Evolutionary conservation across 805 yeast genomes (phyloP).

Genomic region (Metschnikowia lochheadii): DNA sequence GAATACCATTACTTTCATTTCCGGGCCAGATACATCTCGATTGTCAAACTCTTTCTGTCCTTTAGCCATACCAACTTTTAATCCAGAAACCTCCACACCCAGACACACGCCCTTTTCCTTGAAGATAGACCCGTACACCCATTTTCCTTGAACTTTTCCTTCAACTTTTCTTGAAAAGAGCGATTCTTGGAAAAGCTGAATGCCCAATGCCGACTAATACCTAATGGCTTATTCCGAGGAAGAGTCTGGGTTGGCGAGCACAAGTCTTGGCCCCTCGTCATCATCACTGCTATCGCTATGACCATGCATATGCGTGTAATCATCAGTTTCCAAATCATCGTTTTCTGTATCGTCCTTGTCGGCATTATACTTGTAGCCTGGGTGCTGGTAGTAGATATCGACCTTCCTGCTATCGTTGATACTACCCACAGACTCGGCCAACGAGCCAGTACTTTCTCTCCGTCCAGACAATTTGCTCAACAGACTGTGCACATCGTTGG

Average conservation of each 20-base stretch:
- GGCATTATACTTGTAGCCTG: slow-evolving; percentile 27
- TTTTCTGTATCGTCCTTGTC: slow-evolving; percentile 18
- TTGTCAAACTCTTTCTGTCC: too few relatives aligned
- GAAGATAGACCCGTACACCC: too few relatives aligned
- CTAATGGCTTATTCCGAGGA: slow-evolving; percentile 27
- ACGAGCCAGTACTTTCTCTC: slow-evolving; percentile 21
- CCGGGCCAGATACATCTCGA: too few relatives aligned
- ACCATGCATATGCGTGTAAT: slow-evolving; percentile 7
- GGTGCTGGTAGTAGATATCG: slow-evolving; percentile 40
- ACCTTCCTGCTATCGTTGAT: slow-evolving; percentile 22
- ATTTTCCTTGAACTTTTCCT: too few relatives aligned
- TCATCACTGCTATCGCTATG: slow-evolving; percentile 19
- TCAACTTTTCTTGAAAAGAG: too few relatives aligned
- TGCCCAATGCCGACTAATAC: too few relatives aligned
- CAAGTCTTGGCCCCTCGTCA: slow-evolving; percentile 42
- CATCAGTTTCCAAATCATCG: slow-evolving; percentile 17
- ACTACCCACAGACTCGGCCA: slow-evolving; percentile 28
- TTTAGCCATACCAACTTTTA: too few relatives aligned
- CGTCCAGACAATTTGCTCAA: slow-evolving; percentile 15
- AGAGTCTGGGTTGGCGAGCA: slow-evolving; percentile 55
- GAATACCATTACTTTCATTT: too few relatives aligned
- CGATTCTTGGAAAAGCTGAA: too few relatives aligned
- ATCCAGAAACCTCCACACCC: too few relatives aligned
- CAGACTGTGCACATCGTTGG: slow-evolving; percentile 19
- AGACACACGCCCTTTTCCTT: too few relatives aligned